A percentile compares a stretch with the other conserved stretches of the same genome.
Conservation (phyloP, 73 alveolate species). For the Symbiodinium natans region DNA sequence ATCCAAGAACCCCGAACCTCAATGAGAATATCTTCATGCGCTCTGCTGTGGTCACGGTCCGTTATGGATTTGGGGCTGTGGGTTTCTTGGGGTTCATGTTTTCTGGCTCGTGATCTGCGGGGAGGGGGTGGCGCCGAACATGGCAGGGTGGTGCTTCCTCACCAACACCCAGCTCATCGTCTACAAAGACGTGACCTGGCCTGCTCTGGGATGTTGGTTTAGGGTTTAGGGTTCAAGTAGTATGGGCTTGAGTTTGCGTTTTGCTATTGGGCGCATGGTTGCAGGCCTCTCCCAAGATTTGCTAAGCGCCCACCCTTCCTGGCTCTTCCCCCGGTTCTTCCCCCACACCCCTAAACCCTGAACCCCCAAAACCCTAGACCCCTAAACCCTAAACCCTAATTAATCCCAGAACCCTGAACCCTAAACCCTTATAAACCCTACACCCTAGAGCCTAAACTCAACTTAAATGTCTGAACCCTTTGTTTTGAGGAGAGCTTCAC, state of each 20-base stretch:
- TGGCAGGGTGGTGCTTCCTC: conserved; percentile 73
- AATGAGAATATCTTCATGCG: too few species aligned
- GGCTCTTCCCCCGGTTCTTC: too few species aligned
- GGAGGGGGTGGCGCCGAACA: too few species aligned
- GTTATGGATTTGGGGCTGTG: neutral
- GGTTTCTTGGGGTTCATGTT: neutral
- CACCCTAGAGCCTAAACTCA: neutral
- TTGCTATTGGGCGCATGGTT: too few species aligned
- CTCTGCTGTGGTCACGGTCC: too few species aligned
- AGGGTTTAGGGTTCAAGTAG: too few species aligned
- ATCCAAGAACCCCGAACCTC: too few species aligned
- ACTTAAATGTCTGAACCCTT: too few species aligned
- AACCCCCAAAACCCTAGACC: neutral
- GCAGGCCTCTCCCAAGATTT: too few species aligned
- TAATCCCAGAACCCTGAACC: neutral
- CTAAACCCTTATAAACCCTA: neutral
- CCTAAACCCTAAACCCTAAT: neutral
- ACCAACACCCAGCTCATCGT: conserved; percentile 79
- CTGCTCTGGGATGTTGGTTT: too few species aligned
- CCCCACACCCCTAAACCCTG: neutral
- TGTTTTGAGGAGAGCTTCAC: conserved; percentile 37
- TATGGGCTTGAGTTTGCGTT: too few species aligned
- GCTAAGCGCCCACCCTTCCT: too few species aligned
- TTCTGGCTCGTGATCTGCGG: neutral
- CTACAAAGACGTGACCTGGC: conserved; percentile 49